Base-by-base conservation (phyloP, 1,139 yeast species). In the Arxiozyma bovina region DNA sequence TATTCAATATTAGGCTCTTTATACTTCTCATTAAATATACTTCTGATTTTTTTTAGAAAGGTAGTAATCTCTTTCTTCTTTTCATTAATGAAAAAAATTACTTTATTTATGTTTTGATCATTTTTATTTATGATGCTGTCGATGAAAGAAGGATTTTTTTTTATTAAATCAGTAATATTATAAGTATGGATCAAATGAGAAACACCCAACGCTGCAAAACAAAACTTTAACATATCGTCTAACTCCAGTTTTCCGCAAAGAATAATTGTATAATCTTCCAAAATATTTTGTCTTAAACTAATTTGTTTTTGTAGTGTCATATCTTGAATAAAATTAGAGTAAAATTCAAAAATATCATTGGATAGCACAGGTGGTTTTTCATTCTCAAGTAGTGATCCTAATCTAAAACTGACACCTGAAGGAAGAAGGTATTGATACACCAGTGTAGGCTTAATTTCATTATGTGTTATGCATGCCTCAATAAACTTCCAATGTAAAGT, bases 401-500 rank as follows among this genome's bases (percentile, higher is more conserved):
- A 54, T 41, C 68, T 54, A 43, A 51, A 53, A 51, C 70, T 66
- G 41, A 77, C 79, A 0, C 97, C 97, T 0, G 95, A 82, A 1
- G 95, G 86, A 45, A 90, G 71, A 3, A 86, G 64, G 66, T 83
- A 90, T 15, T 59, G 30, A 75, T 71, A 18, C 66, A 68, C 50
- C 6, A 72, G 83, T 68, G 61, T 11, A 56, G 61, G 27, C 66
- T 50, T 23, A 61, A 61, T 12, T 63, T 58, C 3, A 73, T 64
- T 18, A 69, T 66, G 2, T 61, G 60, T 48, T 1, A 79, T 62
- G 55, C 86, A 77, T 58, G 83, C 85, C n/a, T 71, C 68, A 11
- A 91, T 74, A 61, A 79, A 90, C 17, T 72, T 68, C 57, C 79
- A 78, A 3, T 88, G 82, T 40, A 91, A 64, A 21, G 89, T 79